Evolutionary conservation across 2,329 filamentous ascomycete genomes (phyloP).

Genomic region (Colletotrichum gloeosporioides): DNA sequence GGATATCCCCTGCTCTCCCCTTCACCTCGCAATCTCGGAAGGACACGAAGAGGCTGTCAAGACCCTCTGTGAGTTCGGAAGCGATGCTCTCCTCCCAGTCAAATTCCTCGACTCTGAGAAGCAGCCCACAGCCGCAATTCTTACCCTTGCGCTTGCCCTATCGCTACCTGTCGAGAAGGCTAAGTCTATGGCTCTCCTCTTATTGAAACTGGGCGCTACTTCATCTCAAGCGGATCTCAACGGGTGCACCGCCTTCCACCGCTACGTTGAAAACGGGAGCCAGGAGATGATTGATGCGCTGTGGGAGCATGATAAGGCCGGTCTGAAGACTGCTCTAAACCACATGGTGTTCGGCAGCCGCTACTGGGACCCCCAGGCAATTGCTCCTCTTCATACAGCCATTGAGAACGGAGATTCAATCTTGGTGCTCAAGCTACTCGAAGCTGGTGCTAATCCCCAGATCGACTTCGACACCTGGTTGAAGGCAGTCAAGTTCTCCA

Average conservation of each 20-base stretch:
- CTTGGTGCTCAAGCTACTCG: conserved; percentile 65
- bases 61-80: conserved; percentile 75
- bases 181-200: conserved; percentile 65
- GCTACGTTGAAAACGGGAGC: conserved; percentile 60
- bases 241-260: conserved; percentile 70
- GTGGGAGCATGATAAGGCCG: conserved; percentile 62
- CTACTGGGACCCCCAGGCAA: conserved; percentile 38
- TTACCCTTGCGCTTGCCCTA: conserved; percentile 73
- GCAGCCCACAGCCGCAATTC: conserved; percentile 62
- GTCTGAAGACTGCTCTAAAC: conserved; percentile 69
- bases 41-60: conserved; percentile 75
- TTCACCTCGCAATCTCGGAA: conserved; percentile 80
- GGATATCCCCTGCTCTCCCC: conserved; percentile 75
- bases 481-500: conserved; percentile 56
- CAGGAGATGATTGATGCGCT: conserved; percentile 53
- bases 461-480: conserved; percentile 71
- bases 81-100: conserved; percentile 77
- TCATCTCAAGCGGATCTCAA: conserved; percentile 73
- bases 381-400: conserved; percentile 63
- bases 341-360: conserved; percentile 56
- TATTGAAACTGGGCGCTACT: conserved; percentile 75
- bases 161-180: conserved; percentile 68
- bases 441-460: conserved; percentile 63
- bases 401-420: conserved; percentile 57
- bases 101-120: conserved; percentile 63